Conservation (phyloP, 805 yeast genomes). For the Candida schatavii region DNA sequence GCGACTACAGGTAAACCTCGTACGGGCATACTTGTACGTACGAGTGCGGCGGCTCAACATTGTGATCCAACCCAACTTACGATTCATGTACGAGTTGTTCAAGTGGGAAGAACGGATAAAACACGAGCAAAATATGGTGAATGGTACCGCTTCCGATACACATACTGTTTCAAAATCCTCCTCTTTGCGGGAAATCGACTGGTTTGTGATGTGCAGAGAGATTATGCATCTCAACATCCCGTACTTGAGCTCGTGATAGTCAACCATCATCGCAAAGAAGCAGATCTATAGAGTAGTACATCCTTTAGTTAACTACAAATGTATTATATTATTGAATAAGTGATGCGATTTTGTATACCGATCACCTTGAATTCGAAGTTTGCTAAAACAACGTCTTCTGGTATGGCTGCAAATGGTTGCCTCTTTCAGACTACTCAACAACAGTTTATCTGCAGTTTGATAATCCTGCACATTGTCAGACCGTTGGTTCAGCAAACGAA, state of each 20-base stretch:
- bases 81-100: constrained; percentile 87
- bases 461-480: too few relatives aligned
- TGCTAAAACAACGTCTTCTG: too few relatives aligned
- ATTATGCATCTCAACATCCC: constrained; percentile 74
- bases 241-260: constrained; percentile 44
- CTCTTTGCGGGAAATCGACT: constrained; percentile 65
- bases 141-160: not conserved
- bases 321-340: too few relatives aligned
- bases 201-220: constrained; percentile 85
- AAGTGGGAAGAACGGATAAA: constrained; percentile 41
- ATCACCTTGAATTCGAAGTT: too few relatives aligned
- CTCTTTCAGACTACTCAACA: too few relatives aligned
- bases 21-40: constrained; percentile 84
- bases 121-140: constrained; percentile 10
- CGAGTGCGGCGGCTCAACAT: constrained; percentile 86
- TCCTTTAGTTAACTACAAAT: too few relatives aligned
- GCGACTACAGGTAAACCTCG: constrained; percentile 60
- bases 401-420: too few relatives aligned
- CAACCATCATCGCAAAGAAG: too few relatives aligned
- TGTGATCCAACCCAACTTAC: constrained; percentile 88
- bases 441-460: too few relatives aligned
- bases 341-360: too few relatives aligned
- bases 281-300: too few relatives aligned
- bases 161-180: constrained; percentile 7
- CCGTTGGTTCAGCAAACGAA: not conserved